These are phyloP conservation scores for Heterococcus sp. DNA, from an alignment of 108 stramenopile species.

Conservation along the genomic window DNA sequence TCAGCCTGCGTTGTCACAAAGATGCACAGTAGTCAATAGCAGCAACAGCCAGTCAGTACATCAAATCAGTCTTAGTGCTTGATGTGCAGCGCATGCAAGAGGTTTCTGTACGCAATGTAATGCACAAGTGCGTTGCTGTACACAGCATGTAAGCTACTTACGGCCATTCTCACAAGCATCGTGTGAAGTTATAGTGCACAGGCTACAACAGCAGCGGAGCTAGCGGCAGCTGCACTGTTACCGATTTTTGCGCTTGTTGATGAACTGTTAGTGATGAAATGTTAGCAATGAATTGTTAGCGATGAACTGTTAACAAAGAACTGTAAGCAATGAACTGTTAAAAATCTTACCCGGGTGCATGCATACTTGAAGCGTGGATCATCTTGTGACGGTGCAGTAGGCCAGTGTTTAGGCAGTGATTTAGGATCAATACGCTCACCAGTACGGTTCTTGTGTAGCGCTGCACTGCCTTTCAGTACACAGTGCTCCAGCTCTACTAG, in stretches of 20 bases:
- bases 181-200: too few relatives aligned
- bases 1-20: neutral
- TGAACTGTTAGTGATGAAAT: neutral
- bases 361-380: neutral
- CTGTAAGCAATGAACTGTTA: neutral
- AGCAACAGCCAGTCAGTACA: neutral
- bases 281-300: neutral
- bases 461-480: neutral
- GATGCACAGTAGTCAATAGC: neutral
- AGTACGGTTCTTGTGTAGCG: neutral
- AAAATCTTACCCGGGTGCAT: neutral
- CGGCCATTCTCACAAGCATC: too few relatives aligned
- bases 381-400: neutral
- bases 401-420: neutral
- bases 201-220: too few relatives aligned
- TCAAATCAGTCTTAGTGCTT: neutral
- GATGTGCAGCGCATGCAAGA: neutral
- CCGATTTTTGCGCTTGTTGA: neutral
- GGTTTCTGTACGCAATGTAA: neutral
- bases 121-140: neutral
- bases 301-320: neutral
- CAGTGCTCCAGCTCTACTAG: neutral
- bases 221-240: neutral
- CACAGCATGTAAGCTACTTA: neutral
- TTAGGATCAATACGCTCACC: too few relatives aligned